Conservation (phyloP, 768 basidiomycete species). For the Dentipellis fragilis region DNA sequence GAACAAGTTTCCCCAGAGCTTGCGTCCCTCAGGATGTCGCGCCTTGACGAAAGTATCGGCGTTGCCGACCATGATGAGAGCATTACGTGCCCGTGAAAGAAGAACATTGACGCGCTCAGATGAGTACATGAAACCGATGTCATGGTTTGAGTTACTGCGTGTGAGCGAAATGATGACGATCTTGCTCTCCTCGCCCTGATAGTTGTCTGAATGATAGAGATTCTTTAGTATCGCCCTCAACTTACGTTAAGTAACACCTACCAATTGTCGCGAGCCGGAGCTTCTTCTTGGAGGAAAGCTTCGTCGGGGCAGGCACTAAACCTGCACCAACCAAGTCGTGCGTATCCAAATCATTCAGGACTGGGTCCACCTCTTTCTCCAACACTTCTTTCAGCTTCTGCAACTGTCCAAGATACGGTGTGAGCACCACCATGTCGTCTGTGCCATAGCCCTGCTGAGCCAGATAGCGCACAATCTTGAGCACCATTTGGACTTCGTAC, state of each 20-base stretch:
- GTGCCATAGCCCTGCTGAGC: constrained; percentile 60
- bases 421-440: constrained; percentile 50
- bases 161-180: constrained; percentile 56
- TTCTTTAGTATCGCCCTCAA: background rate
- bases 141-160: constrained; percentile 41
- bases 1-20: constrained; percentile 44
- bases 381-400: constrained; percentile 37
- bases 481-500: constrained; percentile 50
- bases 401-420: constrained; percentile 63
- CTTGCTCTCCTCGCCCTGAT: constrained; percentile 68
- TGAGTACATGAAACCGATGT: constrained; percentile 66
- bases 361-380: constrained; percentile 38
- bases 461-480: constrained; percentile 57
- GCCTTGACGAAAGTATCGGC: constrained; percentile 44
- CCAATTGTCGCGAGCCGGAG: constrained; percentile 60
- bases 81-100: constrained; percentile 57
- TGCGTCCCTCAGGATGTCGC: constrained; percentile 30
- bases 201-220: constrained; percentile 43
- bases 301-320: constrained; percentile 29
- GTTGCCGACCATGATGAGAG: constrained; percentile 59
- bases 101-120: constrained; percentile 65
- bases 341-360: constrained; percentile 54
- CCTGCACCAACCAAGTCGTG: constrained; percentile 51
- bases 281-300: constrained; percentile 31
- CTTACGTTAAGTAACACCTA: constrained; percentile 15